Percentiles rank a stretch among this genome's conserved stretches.
Evolutionary conservation across 345 rosid genomes (phyloP).

Genomic region (Schrenkiella parvula): DNA sequence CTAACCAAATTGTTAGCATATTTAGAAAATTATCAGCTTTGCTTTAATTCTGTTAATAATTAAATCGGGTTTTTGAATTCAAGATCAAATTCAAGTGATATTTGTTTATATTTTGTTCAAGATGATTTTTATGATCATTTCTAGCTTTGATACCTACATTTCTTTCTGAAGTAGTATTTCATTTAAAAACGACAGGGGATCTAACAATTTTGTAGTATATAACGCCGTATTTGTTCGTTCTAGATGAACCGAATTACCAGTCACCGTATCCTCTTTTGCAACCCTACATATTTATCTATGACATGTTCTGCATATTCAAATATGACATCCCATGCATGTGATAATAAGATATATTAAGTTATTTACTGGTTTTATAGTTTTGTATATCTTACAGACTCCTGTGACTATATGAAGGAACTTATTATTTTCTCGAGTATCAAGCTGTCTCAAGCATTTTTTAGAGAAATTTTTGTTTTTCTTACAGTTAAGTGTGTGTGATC

Average conservation of each 20-base stretch:
- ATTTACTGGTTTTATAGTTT: too few relatives aligned
- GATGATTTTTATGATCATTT: neutral
- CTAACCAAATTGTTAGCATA: neutral
- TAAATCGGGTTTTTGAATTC: neutral
- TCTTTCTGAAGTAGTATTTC: neutral
- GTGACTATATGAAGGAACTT: neutral
- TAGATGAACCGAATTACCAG: neutral
- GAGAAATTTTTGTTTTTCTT: too few relatives aligned
- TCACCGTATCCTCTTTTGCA: neutral
- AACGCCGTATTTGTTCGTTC: neutral
- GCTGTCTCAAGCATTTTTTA: neutral
- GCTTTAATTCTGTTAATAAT: too few relatives aligned
- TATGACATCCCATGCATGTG: neutral
- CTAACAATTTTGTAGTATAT: neutral
- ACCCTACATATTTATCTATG: neutral
- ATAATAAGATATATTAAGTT: neutral
- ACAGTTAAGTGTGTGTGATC: too few relatives aligned
- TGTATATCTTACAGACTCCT: neutral
- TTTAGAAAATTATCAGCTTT: neutral
- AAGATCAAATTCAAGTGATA: neutral
- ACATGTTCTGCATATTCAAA: too few relatives aligned
- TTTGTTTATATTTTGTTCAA: neutral
- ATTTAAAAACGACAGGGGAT: neutral
- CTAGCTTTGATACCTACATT: neutral
- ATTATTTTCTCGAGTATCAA: neutral